phyloP scores from a whole-genome alignment of 164 flowering plant species.

The Cinnamomum chago region DNA sequence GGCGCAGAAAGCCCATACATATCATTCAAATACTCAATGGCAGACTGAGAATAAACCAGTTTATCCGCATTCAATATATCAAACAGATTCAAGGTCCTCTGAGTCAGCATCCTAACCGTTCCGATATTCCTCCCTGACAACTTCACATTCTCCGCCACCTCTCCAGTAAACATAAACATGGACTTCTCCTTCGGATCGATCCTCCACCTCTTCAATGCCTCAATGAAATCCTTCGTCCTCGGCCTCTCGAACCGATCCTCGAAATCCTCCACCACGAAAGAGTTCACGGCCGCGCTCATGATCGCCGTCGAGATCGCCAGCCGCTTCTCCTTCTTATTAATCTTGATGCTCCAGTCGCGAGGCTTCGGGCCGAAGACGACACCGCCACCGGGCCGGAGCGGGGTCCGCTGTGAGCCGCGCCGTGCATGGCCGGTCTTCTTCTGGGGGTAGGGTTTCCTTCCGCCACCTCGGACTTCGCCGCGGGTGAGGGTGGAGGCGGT shows the following conservation, averaged over 20 bases:
- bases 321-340: constrained; percentile 85
- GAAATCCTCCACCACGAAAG: constrained; percentile 82
- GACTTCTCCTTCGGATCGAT: constrained; percentile 77
- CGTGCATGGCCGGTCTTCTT: constrained; percentile 92
- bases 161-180: constrained; percentile 56
- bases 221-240: constrained; percentile 85
- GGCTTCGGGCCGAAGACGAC: constrained; percentile 95
- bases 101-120: constrained; percentile 77
- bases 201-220: constrained; percentile 82
- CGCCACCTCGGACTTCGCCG: constrained; percentile 91
- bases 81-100: constrained; percentile 81
- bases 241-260: constrained; percentile 68
- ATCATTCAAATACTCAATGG: constrained; percentile 15
- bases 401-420: constrained; percentile 78
- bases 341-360: constrained; percentile 83
- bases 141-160: constrained; percentile 60
- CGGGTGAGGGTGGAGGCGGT: constrained; percentile 95
- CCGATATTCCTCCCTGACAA: constrained; percentile 79
- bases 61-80: constrained; percentile 65
- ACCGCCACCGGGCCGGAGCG: constrained; percentile 96
- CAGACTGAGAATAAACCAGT: constrained; percentile 13
- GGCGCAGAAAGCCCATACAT: constrained; percentile 20
- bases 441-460: constrained; percentile 85
- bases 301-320: constrained; percentile 86
- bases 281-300: constrained; percentile 53